Conservation (phyloP, 164 flowering plant genomes). For the Malania oleifera region DNA sequence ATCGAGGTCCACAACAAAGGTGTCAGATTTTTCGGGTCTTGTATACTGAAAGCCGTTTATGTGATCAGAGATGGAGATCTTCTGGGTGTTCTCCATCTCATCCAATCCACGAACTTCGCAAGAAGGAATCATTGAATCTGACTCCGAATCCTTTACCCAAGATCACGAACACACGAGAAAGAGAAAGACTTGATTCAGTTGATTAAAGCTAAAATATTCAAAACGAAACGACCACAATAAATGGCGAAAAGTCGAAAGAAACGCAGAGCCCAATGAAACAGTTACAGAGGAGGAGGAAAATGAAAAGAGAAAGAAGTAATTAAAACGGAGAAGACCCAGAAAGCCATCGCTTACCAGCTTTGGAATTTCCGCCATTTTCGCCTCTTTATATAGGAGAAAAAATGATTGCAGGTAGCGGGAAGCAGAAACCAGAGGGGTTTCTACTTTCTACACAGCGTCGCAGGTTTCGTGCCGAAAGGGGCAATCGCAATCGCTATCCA, state of each 20-base stretch:
- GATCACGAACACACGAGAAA: background rate
- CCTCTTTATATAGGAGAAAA: background rate
- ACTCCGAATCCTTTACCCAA: constrained; percentile 13
- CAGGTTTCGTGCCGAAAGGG: constrained; percentile 12
- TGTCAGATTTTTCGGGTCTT: constrained; percentile 31
- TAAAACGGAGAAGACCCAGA: constrained; percentile 1
- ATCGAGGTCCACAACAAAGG: constrained; percentile 57
- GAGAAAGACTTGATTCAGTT: background rate
- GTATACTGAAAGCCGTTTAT: constrained; percentile 23
- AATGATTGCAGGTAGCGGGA: too few species aligned
- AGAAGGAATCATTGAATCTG: constrained; percentile 2
- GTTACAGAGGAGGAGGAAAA: constrained; percentile 5
- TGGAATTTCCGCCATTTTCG: constrained; percentile 27
- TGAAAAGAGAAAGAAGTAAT: background rate
- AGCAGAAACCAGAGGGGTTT: too few species aligned
- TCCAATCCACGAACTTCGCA: constrained; percentile 16
- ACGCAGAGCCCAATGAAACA: constrained; percentile 10
- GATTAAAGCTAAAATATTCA: background rate
- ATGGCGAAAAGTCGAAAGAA: background rate
- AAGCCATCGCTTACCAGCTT: constrained; percentile 24
- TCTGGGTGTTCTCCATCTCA: constrained; percentile 16
- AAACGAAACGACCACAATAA: too few species aligned
- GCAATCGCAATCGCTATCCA: background rate
- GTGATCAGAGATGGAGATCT: constrained; percentile 27
- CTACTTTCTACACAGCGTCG: background rate